These are phyloP conservation scores for Serendipita sp. DNA, from an alignment of 768 basidiomycete species.

Conservation along the genomic window DNA sequence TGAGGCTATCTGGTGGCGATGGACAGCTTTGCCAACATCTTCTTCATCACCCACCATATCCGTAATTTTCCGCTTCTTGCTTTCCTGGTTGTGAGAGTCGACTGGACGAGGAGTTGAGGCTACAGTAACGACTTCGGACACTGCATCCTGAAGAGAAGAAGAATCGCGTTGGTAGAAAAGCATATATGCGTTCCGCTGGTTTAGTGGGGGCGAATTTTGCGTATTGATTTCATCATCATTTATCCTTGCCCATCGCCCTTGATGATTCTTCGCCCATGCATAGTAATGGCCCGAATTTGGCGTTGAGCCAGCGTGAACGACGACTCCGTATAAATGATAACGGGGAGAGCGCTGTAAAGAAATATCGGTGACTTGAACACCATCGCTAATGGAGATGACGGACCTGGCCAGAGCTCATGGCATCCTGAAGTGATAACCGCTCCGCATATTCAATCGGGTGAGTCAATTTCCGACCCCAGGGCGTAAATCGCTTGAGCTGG, in stretches of 20 bases:
- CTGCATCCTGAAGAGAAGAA: neutral
- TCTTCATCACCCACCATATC: slow-evolving; percentile 18
- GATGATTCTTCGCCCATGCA: slow-evolving; percentile 56
- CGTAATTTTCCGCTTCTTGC: slow-evolving; percentile 35
- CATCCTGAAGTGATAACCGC: slow-evolving; percentile 47
- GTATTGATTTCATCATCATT: slow-evolving; percentile 68
- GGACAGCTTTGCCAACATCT: slow-evolving; percentile 6
- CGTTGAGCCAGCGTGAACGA: slow-evolving; percentile 82
- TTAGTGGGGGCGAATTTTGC: slow-evolving; percentile 29
- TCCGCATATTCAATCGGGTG: slow-evolving; percentile 68
- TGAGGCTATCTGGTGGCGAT: neutral
- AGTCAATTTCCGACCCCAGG: slow-evolving; percentile 72
- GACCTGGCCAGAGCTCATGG: slow-evolving; percentile 65
- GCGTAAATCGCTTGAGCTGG: slow-evolving; percentile 90
- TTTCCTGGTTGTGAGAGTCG: slow-evolving; percentile 23
- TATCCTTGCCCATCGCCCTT: slow-evolving; percentile 76
- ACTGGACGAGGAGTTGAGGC: slow-evolving; percentile 16
- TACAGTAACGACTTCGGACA: slow-evolving; percentile 13
- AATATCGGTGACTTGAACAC: neutral
- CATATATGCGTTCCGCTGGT: slow-evolving; percentile 74
- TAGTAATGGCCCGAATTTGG: slow-evolving; percentile 95
- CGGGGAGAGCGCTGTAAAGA: slow-evolving; percentile 35
- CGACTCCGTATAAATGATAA: slow-evolving; percentile 81
- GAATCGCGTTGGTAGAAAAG: slow-evolving; percentile 75
- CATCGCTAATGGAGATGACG: slow-evolving; percentile 7